Conservation (phyloP, 176 grass and related monocot species). For the Puccinellia tenuiflora region DNA sequence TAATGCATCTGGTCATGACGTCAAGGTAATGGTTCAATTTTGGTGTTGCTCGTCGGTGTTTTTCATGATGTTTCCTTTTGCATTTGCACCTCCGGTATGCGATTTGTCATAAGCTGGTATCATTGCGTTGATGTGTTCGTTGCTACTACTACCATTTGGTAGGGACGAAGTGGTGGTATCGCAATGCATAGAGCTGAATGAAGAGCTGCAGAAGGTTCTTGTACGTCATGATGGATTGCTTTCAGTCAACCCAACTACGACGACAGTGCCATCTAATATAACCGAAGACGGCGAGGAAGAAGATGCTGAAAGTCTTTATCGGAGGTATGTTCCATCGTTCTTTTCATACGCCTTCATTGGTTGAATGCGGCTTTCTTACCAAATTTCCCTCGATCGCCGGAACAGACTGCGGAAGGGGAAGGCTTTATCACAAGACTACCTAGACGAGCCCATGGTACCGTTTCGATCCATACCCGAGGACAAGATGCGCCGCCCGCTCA, state of each 20-base stretch:
- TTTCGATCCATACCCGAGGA: constrained; percentile 70
- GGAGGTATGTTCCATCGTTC: constrained; percentile 41
- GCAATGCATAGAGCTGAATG: constrained; percentile 85
- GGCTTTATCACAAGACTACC: constrained; percentile 63
- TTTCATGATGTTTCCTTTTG: not conserved
- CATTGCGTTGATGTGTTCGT: not conserved
- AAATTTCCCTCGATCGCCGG: not conserved
- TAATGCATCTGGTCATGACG: constrained; percentile 96
- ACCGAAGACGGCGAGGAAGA: constrained; percentile 69
- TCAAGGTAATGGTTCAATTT: constrained; percentile 43
- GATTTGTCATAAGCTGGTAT: not conserved
- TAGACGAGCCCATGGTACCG: constrained; percentile 12
- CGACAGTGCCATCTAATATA: constrained; percentile 40
- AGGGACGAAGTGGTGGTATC: constrained; percentile 81
- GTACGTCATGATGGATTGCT: constrained; percentile 68
- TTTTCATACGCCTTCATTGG: not conserved
- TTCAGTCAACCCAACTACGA: constrained; percentile 65
- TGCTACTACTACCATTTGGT: constrained; percentile 14
- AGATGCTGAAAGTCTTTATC: constrained; percentile 81
- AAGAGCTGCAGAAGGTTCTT: constrained; percentile 73
- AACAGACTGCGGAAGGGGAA: constrained; percentile 84
- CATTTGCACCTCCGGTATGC: not conserved
- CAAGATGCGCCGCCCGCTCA: constrained; percentile 68
- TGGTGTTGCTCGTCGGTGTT: not conserved
- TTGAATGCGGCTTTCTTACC: not conserved